These are phyloP conservation scores for Diatrype stigma DNA, from an alignment of 2,329 filamentous ascomycete genomes.

Conservation along the genomic window DNA sequence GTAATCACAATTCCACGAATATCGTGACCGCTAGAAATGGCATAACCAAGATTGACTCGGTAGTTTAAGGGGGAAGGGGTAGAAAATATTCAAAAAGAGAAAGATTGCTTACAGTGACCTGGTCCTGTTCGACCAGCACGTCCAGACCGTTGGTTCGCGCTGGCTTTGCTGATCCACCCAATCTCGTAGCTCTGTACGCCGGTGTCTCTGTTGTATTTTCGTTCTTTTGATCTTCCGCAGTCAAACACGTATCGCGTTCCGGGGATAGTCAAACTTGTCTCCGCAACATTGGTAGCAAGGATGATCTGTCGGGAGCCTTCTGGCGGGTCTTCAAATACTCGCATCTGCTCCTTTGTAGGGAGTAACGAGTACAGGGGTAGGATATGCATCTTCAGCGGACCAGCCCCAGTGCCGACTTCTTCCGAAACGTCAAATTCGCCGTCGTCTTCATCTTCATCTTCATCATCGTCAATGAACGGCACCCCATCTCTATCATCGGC, in stretches of 20 bases:
- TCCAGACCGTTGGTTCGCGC: conserved; percentile 84
- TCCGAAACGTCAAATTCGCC: conserved; percentile 67
- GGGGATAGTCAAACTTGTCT: conserved; percentile 95
- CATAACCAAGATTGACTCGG: too few relatives aligned
- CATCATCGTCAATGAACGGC: conserved; percentile 42
- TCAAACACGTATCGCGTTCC: conserved; percentile 95
- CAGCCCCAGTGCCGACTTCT: conserved; percentile 58
- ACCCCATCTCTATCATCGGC: conserved; percentile 57
- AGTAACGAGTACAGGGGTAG: conserved; percentile 92
- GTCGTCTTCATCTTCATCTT: conserved; percentile 55
- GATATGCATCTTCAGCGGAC: conserved; percentile 73
- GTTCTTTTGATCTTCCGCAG: conserved; percentile 86
- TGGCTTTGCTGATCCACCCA: conserved; percentile 96
- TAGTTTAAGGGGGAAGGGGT: too few relatives aligned
- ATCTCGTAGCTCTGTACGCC: conserved; percentile 95
- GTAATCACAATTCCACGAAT: not conserved
- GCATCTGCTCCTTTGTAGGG: conserved; percentile 84
- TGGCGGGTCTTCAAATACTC: conserved; percentile 81
- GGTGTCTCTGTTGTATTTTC: conserved; percentile 79
- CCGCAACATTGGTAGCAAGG: conserved; percentile 91
- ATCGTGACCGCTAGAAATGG: too few relatives aligned
- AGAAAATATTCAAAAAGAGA: too few relatives aligned
- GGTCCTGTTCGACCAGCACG: conserved; percentile 93
- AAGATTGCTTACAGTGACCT: conserved; percentile 63
- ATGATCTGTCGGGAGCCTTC: conserved; percentile 82